phyloP scores from a whole-genome alignment of 257 asterid genomes.

The Nicotiana noctiflora region DNA sequence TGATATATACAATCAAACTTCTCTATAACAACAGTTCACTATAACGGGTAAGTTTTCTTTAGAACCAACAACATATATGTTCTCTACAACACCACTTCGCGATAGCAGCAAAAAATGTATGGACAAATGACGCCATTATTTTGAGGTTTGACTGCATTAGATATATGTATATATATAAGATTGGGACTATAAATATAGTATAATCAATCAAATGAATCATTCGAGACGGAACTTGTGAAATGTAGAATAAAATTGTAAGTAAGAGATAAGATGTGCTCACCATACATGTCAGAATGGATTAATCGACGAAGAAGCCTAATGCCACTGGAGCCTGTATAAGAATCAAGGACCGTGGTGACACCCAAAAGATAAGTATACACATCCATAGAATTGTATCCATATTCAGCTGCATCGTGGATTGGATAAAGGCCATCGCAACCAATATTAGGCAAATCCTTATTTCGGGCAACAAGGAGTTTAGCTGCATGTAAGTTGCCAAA shows the following conservation, averaged over 20 bases:
- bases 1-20: background rate
- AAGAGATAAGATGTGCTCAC: conserved; percentile 17
- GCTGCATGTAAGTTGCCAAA: conserved; percentile 26
- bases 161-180: too few species aligned
- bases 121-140: too few species aligned
- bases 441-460: conserved; percentile 16
- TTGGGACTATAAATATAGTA: too few species aligned
- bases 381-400: conserved; percentile 23
- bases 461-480: background rate
- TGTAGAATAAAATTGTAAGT: too few species aligned
- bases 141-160: too few species aligned
- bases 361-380: conserved; percentile 20
- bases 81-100: too few species aligned
- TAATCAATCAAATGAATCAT: too few species aligned
- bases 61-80: too few species aligned
- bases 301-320: conserved; percentile 18
- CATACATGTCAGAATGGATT: conserved; percentile 28
- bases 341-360: conserved; percentile 22
- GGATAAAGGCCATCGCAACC: conserved; percentile 10
- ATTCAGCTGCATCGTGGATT: conserved; percentile 34
- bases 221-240: too few species aligned
- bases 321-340: conserved; percentile 26
- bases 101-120: too few species aligned
- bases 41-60: too few species aligned
- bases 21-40: too few species aligned